These are phyloP conservation scores for Peronospora tabacina DNA, from an alignment of 352 stramenopile species.

Conservation along the genomic window DNA sequence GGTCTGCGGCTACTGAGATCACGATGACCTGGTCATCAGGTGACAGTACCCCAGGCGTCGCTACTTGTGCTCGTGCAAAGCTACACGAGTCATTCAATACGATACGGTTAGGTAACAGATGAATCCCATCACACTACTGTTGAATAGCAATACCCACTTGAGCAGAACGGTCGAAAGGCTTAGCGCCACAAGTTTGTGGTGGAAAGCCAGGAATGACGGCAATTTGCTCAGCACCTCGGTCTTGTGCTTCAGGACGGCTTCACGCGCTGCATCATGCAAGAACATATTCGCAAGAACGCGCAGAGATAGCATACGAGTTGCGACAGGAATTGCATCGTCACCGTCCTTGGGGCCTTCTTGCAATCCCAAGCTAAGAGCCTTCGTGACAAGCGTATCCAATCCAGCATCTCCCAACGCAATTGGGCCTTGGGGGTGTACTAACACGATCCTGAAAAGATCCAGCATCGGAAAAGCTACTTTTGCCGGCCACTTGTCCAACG, in stretches of 20 bases:
- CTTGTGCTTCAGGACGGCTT: slow-evolving; percentile 47
- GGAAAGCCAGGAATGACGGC: slow-evolving; percentile 36
- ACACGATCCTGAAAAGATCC: slow-evolving; percentile 86
- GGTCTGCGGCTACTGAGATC: slow-evolving; percentile 39
- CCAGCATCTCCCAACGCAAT: slow-evolving; percentile 28
- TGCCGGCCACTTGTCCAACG: slow-evolving; percentile 63
- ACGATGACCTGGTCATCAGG: slow-evolving; percentile 44
- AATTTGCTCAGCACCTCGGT: slow-evolving; percentile 44
- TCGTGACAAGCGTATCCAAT: slow-evolving; percentile 29
- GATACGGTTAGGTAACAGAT: slow-evolving; percentile 4
- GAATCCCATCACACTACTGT: neutral
- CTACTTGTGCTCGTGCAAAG: slow-evolving; percentile 36
- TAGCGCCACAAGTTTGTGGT: slow-evolving; percentile 58
- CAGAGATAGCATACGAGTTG: slow-evolving; percentile 65
- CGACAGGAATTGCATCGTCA: slow-evolving; percentile 38
- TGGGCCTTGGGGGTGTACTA: slow-evolving; percentile 84
- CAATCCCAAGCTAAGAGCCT: slow-evolving; percentile 36
- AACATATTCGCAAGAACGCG: slow-evolving; percentile 80
- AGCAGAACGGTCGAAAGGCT: slow-evolving; percentile 64
- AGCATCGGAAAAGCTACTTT: slow-evolving; percentile 85
- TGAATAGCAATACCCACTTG: slow-evolving; percentile 38
- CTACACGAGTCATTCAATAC: slow-evolving; percentile 18
- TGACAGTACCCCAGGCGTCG: slow-evolving; percentile 27
- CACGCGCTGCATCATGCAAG: slow-evolving; percentile 37
- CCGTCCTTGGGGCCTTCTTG: slow-evolving; percentile 16